Conservation (phyloP, 1,284 basidiomycete genomes). For the Trichosporon faecale region DNA sequence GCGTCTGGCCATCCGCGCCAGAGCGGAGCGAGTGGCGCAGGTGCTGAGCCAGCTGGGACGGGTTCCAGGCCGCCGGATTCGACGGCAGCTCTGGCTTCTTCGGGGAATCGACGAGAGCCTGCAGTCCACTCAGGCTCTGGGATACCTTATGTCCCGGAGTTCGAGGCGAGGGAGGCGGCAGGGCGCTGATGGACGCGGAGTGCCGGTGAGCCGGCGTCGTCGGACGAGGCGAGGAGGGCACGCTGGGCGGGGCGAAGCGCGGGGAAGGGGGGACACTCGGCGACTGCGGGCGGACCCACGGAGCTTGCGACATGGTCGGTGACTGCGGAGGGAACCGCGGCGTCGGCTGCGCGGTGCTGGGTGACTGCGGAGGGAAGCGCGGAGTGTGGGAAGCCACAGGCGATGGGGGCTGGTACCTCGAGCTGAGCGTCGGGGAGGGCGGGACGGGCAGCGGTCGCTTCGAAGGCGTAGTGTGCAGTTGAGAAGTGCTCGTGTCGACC, state of each 20-base stretch:
- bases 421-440: neutral
- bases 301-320: constrained; percentile 1
- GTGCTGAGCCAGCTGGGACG: constrained; percentile 41
- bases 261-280: neutral
- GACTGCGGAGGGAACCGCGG: neutral
- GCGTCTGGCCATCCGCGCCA: constrained; percentile 40
- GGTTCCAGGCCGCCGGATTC: constrained; percentile 8
- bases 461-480: no score
- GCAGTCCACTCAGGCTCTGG: neutral
- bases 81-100: constrained; percentile 4
- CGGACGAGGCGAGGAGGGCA: neutral
- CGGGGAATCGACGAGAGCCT: neutral
- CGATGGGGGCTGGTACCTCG: neutral
- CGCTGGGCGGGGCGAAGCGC: neutral
- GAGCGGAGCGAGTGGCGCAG: constrained; percentile 37
- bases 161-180: neutral
- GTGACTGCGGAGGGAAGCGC: neutral
- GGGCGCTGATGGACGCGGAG: neutral
- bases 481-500: neutral
- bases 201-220: neutral
- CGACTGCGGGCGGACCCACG: neutral
- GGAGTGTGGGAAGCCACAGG: neutral
- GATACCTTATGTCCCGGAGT: constrained; percentile 10
- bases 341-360: neutral
- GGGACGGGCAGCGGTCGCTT: neutral